These are phyloP conservation scores for Tetragonia tetragonoides DNA, from an alignment of 148 eudicot genomes.

Conservation along the genomic window DNA sequence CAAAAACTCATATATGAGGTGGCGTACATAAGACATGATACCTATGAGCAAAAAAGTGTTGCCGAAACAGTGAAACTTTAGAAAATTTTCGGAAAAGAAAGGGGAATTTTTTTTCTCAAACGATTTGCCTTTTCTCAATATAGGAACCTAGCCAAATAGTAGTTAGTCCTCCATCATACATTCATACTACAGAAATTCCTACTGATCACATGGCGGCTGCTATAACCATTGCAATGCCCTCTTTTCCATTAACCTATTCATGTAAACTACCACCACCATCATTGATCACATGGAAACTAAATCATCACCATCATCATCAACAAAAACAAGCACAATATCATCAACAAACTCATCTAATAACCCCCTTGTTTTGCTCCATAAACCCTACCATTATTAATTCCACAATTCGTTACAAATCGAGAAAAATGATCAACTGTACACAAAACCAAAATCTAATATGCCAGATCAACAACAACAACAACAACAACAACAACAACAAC, in stretches of 20 bases:
- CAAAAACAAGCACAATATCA: neutral
- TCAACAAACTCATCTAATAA: neutral
- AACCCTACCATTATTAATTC: neutral
- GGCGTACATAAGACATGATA: too few species aligned
- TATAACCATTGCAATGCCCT: neutral
- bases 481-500: too few species aligned
- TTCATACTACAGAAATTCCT: neutral
- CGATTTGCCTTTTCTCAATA: too few species aligned
- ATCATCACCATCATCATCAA: neutral
- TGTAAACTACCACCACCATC: neutral
- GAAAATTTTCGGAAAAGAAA: too few species aligned
- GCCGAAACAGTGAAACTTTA: too few species aligned
- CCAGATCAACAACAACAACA: neutral
- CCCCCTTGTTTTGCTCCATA: neutral
- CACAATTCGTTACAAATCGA: neutral
- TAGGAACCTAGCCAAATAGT: too few species aligned
- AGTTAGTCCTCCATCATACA: too few species aligned
- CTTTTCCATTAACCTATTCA: neutral
- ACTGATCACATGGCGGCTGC: neutral
- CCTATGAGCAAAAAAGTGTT: too few species aligned
- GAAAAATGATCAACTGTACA: neutral
- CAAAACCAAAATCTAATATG: neutral
- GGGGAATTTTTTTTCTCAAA: too few species aligned
- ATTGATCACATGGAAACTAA: neutral
- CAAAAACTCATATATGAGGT: too few species aligned